Evolutionary conservation across 352 stramenopile genomes (phyloP), one percentile per base, ranked within the genome.

Genomic region (Globisporangium megalacanthum): DNA sequence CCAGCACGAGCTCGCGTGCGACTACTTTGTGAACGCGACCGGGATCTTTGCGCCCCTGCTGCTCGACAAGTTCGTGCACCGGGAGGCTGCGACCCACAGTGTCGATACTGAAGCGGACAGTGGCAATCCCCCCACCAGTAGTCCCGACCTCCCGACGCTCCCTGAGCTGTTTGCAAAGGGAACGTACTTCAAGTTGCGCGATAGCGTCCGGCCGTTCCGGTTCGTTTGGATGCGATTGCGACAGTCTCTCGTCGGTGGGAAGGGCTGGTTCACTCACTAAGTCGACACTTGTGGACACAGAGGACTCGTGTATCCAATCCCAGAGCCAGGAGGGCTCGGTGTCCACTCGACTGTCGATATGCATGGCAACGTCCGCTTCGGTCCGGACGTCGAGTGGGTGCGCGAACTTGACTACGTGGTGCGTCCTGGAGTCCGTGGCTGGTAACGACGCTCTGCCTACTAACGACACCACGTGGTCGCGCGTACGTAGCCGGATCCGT

Each of bases 361-460:
- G 41, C 66, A 70, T n/a, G 92, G 93, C 29, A 89, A 91, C 49
- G 79, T 96, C 15, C 88, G 90, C 50, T 99, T 99, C 75, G 97
- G 97, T 7, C 97, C 97, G 0, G 95, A 99, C 70, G 95, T 99
- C 3, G 77, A 99, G 72, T 99, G 95, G 95, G 64, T 98, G 3
- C 49, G 88, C 29, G 59, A 61, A 0, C 86, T 98, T 61, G 79
- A 98, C 47, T 97, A 97, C 57, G 68, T 68, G 59, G 83, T 95
- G 49, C 59, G 58, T 25, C 11, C 15, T 25, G 45, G 8, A 33
- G 17, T 10, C 14, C 8, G 6, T 29, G 8, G 9, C 25, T 49
- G 45, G 7, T 15, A 14, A 4, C 13, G 45, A 29, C 17, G 31
- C 6, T 22, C 31, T 19, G 20, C 10, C 17, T 33, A 13, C 25